Percentiles rank a stretch among this genome's conserved stretches.
These are phyloP conservation scores for Fusarium denticulatum DNA, from an alignment of 2,329 filamentous ascomycete genomes.

Conservation along the genomic window DNA sequence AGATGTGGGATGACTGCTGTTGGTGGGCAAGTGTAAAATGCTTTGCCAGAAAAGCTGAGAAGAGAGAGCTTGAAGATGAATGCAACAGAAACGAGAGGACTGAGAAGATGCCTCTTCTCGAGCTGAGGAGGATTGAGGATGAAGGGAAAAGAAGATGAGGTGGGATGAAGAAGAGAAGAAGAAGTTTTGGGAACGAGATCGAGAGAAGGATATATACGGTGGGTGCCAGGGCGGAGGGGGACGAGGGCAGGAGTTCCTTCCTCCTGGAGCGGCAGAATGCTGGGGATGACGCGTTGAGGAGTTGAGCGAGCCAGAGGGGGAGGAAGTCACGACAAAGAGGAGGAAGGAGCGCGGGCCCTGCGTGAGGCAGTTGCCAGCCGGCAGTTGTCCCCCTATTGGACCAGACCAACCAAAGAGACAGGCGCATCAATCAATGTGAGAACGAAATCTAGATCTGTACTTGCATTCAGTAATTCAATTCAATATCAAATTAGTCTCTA, in stretches of 20 bases:
- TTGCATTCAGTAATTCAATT: not conserved
- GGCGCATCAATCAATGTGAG: not conserved
- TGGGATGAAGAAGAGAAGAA: conserved; percentile 23
- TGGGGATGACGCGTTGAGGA: conserved; percentile 32
- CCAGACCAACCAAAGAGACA: not conserved
- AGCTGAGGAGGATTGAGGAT: conserved; percentile 23
- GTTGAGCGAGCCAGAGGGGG: not conserved
- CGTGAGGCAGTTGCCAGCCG: not conserved
- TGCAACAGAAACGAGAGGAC: conserved; percentile 25
- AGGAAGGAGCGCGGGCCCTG: conserved; percentile 19
- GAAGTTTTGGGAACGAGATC: not conserved
- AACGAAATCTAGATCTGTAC: not conserved
- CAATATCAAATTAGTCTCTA: not conserved
- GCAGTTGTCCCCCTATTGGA: not conserved
- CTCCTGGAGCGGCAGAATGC: conserved; percentile 16
- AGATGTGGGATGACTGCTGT: not conserved
- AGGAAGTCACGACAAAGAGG: conserved; percentile 19
- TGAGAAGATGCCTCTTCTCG: conserved; percentile 25
- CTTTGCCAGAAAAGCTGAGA: conserved; percentile 6
- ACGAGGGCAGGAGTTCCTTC: conserved; percentile 34
- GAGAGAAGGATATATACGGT: conserved; percentile 15
- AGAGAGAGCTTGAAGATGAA: conserved; percentile 22
- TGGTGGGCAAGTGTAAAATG: conserved; percentile 14
- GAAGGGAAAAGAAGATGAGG: conserved; percentile 19
- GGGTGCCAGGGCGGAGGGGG: not conserved